A percentile compares a stretch with the other conserved stretches of the same genome.
These are phyloP conservation scores for Bryoerythrophyllum caledonicum DNA, from an alignment of 225 moss, liverwort and hornwort genomes.

Conservation along the genomic window DNA sequence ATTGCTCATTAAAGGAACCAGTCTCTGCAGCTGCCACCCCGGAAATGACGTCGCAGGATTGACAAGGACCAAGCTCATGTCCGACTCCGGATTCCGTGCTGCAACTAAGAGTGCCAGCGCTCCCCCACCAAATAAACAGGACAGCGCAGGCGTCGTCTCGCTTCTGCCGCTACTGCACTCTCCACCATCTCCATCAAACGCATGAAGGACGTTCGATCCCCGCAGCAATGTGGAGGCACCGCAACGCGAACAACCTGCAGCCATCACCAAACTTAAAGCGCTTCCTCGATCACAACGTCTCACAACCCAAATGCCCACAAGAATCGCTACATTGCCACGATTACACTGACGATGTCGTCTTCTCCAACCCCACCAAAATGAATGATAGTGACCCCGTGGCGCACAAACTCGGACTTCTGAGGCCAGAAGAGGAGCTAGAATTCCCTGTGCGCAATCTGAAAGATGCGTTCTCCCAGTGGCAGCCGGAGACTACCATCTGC, in stretches of 20 bases:
- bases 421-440: no score
- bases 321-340: slow-evolving; percentile 55
- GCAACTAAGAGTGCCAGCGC: slow-evolving; percentile 73
- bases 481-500: slow-evolving; percentile 14
- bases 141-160: slow-evolving; percentile 42
- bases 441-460: slow-evolving; percentile 1
- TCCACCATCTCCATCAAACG: slow-evolving; percentile 67
- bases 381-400: no score
- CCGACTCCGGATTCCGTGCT: slow-evolving; percentile 68
- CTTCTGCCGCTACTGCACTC: slow-evolving; percentile 60
- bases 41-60: slow-evolving; percentile 77
- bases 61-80: slow-evolving; percentile 67
- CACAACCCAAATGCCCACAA: not conserved
- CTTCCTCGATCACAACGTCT: not conserved
- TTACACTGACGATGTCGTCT: no score
- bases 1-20: slow-evolving; percentile 58
- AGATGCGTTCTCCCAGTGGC: slow-evolving; percentile 24
- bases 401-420: no score
- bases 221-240: slow-evolving; percentile 44
- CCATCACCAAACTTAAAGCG: not conserved
- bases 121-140: slow-evolving; percentile 79
- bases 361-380: no score
- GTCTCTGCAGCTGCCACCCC: slow-evolving; percentile 59
- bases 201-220: slow-evolving; percentile 47
- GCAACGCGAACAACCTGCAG: slow-evolving; percentile 50